Base-by-base conservation (phyloP, 345 rosid species). In the Linum usitatissimum region DNA sequence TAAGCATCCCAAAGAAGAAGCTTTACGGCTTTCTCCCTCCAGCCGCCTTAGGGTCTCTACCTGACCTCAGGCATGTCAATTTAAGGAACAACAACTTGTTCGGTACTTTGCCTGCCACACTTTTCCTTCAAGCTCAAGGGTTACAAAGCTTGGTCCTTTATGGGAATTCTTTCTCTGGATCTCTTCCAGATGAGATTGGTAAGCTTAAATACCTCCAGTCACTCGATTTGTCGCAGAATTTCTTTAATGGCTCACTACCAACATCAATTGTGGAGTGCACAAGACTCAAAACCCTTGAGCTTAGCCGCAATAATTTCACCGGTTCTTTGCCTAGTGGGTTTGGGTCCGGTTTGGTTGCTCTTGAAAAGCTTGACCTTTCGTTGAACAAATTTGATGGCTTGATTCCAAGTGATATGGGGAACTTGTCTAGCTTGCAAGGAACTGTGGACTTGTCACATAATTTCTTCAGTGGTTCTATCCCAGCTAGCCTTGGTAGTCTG, bases 391-490 rank as follows among this genome's bases (percentile, higher is more conserved):
- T 93, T 76, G 76, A 70, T 55, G 95, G 97, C 54, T 75, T 84
- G 2, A 79, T 93, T 51, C 95, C 97, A 30, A 61, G 73, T 63
- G 95, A 84, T 67, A 64, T 83, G 15, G 99, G 97, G 18, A 90
- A 93, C 57, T 72, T 87, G 77, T 90, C 97, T 63, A 82, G 76
- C 56, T 64, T 90, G 60, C 99, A 93, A 86, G 99, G 96, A 61
- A 93, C 97, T 64, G 95, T 78, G 75, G 99, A 93, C 81, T 83
- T 90, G 77, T 87, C 97, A 60, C 99, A 86, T 71, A 93, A 90
- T 71, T 68, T 70, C 49, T 86, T 93, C 64, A 30, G 65, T 38
- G 96, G 95, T 65, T 72, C 76, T 15, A 93, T 93, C 81, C 96
- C 96, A 5, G 78, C 89, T 79, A 83, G 86, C 31, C 76, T 93